Evolutionary conservation across 805 yeast species (phyloP).

Genomic region (Saturnispora kantuleensis): DNA sequence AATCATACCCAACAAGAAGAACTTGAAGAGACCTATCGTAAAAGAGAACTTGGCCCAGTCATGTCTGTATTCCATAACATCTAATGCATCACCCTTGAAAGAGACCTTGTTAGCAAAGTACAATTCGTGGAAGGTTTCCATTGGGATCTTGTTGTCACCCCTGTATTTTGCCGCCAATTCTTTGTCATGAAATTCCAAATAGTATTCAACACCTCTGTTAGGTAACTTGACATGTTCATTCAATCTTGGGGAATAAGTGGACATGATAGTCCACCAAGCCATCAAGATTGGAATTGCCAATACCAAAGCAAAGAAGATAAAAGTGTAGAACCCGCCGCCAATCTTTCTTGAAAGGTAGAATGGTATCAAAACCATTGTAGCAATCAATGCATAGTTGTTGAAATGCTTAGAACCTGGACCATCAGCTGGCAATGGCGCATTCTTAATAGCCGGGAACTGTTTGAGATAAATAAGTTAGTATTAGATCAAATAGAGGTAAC

Average conservation of each 20-base stretch:
- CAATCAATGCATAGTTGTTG: slow-evolving; percentile 46
- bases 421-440: slow-evolving; percentile 85
- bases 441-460: slow-evolving; percentile 61
- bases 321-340: slow-evolving; percentile 63
- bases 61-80: slow-evolving; percentile 75
- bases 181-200: slow-evolving; percentile 72
- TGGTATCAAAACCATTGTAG: slow-evolving; percentile 49
- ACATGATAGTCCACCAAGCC: slow-evolving; percentile 74
- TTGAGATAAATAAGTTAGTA: neutral
- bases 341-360: slow-evolving; percentile 50
- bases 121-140: slow-evolving; percentile 86
- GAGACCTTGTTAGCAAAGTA: slow-evolving; percentile 76
- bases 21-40: slow-evolving; percentile 67
- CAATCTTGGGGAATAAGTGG: slow-evolving; percentile 71
- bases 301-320: slow-evolving; percentile 47
- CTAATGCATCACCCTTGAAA: slow-evolving; percentile 82
- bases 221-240: slow-evolving; percentile 72
- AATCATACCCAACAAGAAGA: slow-evolving; percentile 76
- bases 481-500: neutral
- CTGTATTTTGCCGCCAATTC: slow-evolving; percentile 57
- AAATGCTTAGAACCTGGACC: slow-evolving; percentile 80
- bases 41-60: slow-evolving; percentile 84
- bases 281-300: slow-evolving; percentile 61
- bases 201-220: slow-evolving; percentile 65
- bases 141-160: slow-evolving; percentile 73